These are phyloP conservation scores for Ustilago bromivora DNA, from an alignment of 1,284 basidiomycete species.

Conservation along the genomic window DNA sequence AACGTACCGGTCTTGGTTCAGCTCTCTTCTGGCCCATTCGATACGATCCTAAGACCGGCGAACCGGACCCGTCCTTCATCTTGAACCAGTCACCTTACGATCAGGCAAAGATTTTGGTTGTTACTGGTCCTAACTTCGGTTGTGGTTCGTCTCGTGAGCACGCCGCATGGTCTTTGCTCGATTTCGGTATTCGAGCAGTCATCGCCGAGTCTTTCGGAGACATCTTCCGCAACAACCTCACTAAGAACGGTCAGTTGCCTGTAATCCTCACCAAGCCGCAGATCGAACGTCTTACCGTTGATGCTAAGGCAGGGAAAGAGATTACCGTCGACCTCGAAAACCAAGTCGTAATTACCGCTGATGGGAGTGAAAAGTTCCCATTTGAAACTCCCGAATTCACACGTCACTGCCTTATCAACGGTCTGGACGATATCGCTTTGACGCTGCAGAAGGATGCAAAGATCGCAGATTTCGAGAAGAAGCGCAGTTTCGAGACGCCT, in stretches of 20 bases:
- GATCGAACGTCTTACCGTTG: slow-evolving; percentile 55
- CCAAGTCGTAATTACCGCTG: slow-evolving; percentile 56
- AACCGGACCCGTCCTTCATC: slow-evolving; percentile 58
- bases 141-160: slow-evolving; percentile 67
- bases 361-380: slow-evolving; percentile 52
- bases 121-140: slow-evolving; percentile 66
- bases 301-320: slow-evolving; percentile 62
- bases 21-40: slow-evolving; percentile 66
- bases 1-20: slow-evolving; percentile 65
- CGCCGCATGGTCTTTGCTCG: slow-evolving; percentile 66
- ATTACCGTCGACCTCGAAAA: slow-evolving; percentile 64
- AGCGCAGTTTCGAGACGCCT: slow-evolving; percentile 54
- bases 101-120: slow-evolving; percentile 62
- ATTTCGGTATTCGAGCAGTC: slow-evolving; percentile 67
- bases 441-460: slow-evolving; percentile 60
- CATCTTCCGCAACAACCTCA: slow-evolving; percentile 66
- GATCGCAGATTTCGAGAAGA: slow-evolving; percentile 57
- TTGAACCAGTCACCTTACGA: slow-evolving; percentile 63
- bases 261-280: slow-evolving; percentile 54
- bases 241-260: slow-evolving; percentile 66
- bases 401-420: slow-evolving; percentile 65
- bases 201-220: slow-evolving; percentile 65
- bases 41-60: slow-evolving; percentile 64
- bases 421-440: slow-evolving; percentile 66
- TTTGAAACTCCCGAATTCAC: slow-evolving; percentile 62